phyloP scores from a whole-genome alignment of 768 basidiomycete species.

The Polyporus arcularius region DNA sequence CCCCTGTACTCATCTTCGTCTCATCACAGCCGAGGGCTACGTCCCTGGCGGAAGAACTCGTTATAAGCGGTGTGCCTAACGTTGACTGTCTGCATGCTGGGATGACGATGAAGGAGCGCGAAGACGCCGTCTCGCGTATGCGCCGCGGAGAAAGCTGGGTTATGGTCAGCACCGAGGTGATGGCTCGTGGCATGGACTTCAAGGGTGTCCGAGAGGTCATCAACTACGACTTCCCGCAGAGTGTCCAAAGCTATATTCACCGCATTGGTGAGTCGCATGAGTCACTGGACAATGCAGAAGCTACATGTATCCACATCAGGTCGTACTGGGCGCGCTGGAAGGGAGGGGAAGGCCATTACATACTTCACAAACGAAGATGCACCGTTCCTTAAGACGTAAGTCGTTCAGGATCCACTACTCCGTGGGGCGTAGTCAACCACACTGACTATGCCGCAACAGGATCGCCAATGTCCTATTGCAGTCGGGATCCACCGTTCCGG shows the following conservation, averaged over 20 bases:
- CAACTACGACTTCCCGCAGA: conserved; percentile 97
- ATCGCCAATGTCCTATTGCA: conserved; percentile 95
- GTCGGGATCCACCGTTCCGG: conserved; percentile 88
- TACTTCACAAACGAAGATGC: conserved; percentile 96
- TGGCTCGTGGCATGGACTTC: conserved; percentile 99
- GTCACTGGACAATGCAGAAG: background rate
- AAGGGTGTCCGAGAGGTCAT: conserved; percentile 91
- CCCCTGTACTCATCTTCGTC: conserved; percentile 90
- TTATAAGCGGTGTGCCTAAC: conserved; percentile 73
- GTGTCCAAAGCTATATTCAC: conserved; percentile 94
- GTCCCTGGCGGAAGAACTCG: conserved; percentile 79
- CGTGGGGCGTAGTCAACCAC: background rate
- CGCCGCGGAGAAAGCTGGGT: conserved; percentile 91
- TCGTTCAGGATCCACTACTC: background rate
- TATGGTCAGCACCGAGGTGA: conserved; percentile 94
- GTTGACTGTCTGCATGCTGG: conserved; percentile 93
- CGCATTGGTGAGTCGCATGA: conserved; percentile 66
- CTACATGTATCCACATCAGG: conserved; percentile 41
- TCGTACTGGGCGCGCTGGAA: conserved; percentile 92
- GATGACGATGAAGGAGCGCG: conserved; percentile 83
- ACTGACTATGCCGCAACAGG: conserved; percentile 38
- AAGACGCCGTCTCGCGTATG: conserved; percentile 83
- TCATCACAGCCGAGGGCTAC: conserved; percentile 85
- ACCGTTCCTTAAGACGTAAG: conserved; percentile 86
- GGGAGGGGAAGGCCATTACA: conserved; percentile 90